Percentiles rank a stretch among this genome's conserved stretches.
Evolutionary conservation across 805 yeast species (phyloP).

Genomic region (Yamadazyma sp.): DNA sequence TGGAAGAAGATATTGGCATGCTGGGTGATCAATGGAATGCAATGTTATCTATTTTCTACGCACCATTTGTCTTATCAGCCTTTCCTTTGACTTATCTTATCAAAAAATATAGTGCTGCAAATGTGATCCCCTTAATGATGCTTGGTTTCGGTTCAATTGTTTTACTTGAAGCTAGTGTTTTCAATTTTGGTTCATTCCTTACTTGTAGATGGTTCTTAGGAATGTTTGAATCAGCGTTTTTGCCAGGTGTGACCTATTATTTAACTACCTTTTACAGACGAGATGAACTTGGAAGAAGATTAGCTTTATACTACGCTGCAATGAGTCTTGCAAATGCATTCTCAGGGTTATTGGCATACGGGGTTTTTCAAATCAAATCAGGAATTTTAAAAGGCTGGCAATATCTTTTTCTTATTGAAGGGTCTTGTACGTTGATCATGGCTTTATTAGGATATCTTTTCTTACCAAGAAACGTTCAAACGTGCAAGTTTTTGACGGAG

Average conservation of each 20-base stretch:
- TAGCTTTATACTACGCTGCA: constrained; percentile 36
- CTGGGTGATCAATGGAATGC: constrained; percentile 43
- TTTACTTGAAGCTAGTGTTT: constrained; percentile 32
- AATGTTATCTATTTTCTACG: constrained; percentile 43
- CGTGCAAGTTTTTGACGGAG: constrained; percentile 35
- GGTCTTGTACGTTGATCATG: constrained; percentile 35
- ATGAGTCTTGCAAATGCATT: constrained; percentile 34
- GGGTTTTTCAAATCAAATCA: constrained; percentile 36
- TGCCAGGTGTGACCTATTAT: constrained; percentile 38
- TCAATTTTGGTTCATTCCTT: constrained; percentile 34
- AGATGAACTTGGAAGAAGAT: constrained; percentile 32
- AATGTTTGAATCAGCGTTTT: constrained; percentile 33
- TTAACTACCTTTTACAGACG: constrained; percentile 37
- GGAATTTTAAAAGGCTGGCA: constrained; percentile 45
- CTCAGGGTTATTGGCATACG: constrained; percentile 34
- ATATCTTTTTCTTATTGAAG: constrained; percentile 45
- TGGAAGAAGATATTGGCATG: constrained; percentile 40
- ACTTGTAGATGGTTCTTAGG: constrained; percentile 39
- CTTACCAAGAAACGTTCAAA: constrained; percentile 36
- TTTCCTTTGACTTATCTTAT: constrained; percentile 42
- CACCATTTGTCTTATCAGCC: constrained; percentile 45
- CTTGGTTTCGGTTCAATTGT: constrained; percentile 44
- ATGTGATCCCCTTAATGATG: constrained; percentile 42
- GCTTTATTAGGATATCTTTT: constrained; percentile 29
- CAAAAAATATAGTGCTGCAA: constrained; percentile 41